Evolutionary conservation across 495 filamentous ascomycete genomes (phyloP).

Genomic region (Umbilicaria muhlenbergii): DNA sequence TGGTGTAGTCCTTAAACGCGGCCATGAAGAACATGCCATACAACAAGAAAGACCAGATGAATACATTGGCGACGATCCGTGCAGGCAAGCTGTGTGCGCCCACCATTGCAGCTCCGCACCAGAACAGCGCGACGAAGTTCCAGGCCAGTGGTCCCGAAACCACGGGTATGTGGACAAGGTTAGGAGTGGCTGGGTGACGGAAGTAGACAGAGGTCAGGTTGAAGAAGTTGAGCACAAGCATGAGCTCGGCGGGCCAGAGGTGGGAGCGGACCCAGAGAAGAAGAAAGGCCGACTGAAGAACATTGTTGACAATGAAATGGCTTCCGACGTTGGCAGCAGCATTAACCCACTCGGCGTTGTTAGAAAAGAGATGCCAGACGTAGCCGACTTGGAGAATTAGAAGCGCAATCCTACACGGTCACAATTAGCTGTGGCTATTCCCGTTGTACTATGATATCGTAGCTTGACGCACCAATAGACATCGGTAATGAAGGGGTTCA

Average conservation of each 20-base stretch:
- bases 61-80: conserved; percentile 66
- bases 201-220: conserved; percentile 66
- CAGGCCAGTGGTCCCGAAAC: conserved; percentile 69
- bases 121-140: conserved; percentile 70
- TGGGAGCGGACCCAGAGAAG: conserved; percentile 64
- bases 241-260: conserved; percentile 56
- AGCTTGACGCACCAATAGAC: conserved; percentile 53
- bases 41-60: conserved; percentile 66
- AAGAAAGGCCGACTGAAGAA: conserved; percentile 63
- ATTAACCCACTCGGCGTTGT: conserved; percentile 38
- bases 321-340: conserved; percentile 61
- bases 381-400: conserved; percentile 64
- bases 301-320: conserved; percentile 75
- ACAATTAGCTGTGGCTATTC: no score
- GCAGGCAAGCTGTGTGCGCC: conserved; percentile 41
- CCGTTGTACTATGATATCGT: background rate
- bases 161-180: conserved; percentile 56
- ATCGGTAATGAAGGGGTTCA: conserved; percentile 50
- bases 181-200: conserved; percentile 50
- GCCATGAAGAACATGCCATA: conserved; percentile 59
- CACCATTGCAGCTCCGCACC: conserved; percentile 72
- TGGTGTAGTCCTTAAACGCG: conserved; percentile 61
- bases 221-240: conserved; percentile 65
- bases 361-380: conserved; percentile 57
- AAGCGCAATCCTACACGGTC: conserved; percentile 44